Conservation (phyloP, 2,329 filamentous ascomycete species). For the Fonsecaea nubica region DNA sequence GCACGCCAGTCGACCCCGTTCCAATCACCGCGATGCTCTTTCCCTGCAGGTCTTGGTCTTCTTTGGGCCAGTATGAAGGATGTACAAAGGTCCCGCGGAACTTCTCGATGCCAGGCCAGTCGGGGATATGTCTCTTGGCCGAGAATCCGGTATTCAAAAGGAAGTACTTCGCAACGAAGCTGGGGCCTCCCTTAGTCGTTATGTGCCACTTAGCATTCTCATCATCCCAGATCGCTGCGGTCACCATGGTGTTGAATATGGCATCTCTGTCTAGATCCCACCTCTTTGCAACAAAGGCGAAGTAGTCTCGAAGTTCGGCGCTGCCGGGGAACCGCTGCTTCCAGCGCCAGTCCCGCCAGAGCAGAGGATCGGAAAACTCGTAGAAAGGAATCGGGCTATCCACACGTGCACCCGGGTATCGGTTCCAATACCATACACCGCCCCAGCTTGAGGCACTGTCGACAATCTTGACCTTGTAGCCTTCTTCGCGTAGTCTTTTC, state of each 20-base stretch:
- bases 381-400: conserved; percentile 35
- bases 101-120: conserved; percentile 57
- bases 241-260: conserved; percentile 46
- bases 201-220: conserved; percentile 52
- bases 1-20: conserved; percentile 69
- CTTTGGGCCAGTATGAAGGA: conserved; percentile 65
- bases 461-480: conserved; percentile 57
- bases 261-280: conserved; percentile 53
- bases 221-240: conserved; percentile 10
- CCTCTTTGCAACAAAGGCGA: conserved; percentile 50
- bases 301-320: conserved; percentile 53
- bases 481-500: conserved; percentile 59
- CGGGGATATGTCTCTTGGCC: conserved; percentile 66
- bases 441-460: conserved; percentile 58
- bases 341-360: conserved; percentile 46
- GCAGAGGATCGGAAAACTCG: neutral
- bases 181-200: conserved; percentile 50
- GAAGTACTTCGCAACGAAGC: conserved; percentile 52
- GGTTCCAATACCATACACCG: conserved; percentile 50
- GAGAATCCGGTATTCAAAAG: conserved; percentile 59
- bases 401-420: conserved; percentile 38
- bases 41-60: conserved; percentile 60
- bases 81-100: conserved; percentile 68
- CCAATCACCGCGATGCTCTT: conserved; percentile 69
- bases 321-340: conserved; percentile 56